These are phyloP conservation scores for Ganoderma resinaceum DNA, from an alignment of 1,284 basidiomycete species.

Conservation along the genomic window DNA sequence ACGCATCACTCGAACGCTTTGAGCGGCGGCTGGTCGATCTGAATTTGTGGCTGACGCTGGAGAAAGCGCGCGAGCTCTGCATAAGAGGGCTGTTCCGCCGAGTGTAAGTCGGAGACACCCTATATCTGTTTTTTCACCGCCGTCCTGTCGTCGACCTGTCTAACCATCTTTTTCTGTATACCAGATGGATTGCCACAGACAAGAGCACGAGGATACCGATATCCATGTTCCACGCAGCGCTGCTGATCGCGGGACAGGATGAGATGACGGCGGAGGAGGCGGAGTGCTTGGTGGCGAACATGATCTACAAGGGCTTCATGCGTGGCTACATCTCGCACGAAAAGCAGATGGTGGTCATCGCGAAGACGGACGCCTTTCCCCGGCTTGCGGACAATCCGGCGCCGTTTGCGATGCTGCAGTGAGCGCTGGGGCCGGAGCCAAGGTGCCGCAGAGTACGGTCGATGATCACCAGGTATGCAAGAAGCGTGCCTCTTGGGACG, in stretches of 20 bases:
- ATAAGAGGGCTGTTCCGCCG: conserved; percentile 86
- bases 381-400: conserved; percentile 62
- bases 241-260: conserved; percentile 68
- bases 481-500: neutral
- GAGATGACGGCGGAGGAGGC: conserved; percentile 73
- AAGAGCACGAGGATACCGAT: conserved; percentile 82
- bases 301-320: conserved; percentile 93
- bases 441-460: neutral
- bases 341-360: conserved; percentile 90
- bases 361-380: conserved; percentile 86
- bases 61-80: conserved; percentile 88
- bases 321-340: conserved; percentile 97
- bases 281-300: conserved; percentile 93
- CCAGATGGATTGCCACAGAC: conserved; percentile 80
- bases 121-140: conserved; percentile 6
- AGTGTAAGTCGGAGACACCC: conserved; percentile 66
- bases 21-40: conserved; percentile 80
- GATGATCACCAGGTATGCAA: neutral
- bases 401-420: conserved; percentile 52
- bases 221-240: conserved; percentile 75
- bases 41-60: conserved; percentile 87
- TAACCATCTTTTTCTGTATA: conserved; percentile 1
- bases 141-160: conserved; percentile 5
- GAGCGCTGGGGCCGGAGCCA: conserved; percentile 5
- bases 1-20: conserved; percentile 73